These are phyloP conservation scores for Begonia fuchsioides DNA, from an alignment of 306 rosid species.

Conservation along the genomic window DNA sequence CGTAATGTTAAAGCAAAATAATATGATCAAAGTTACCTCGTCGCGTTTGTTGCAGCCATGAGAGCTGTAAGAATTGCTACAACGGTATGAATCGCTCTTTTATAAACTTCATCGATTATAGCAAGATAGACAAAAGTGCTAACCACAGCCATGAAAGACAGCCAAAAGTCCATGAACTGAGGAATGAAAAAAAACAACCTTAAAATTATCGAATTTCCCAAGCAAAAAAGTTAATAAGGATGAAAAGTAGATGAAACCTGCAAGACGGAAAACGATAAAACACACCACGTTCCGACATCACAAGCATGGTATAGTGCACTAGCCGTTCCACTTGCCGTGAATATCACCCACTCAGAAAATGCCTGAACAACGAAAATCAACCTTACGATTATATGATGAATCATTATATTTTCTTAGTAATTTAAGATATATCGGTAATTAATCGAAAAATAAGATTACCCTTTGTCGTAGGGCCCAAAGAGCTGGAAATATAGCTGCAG, in stretches of 20 bases:
- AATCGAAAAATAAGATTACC: slow-evolving; percentile 22
- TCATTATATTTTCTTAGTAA: no score
- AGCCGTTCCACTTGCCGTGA: slow-evolving; percentile 73
- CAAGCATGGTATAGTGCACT: slow-evolving; percentile 93
- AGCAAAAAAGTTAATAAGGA: neutral
- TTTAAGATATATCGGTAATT: no score
- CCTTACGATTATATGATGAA: slow-evolving; percentile 3
- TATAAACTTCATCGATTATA: slow-evolving; percentile 47
- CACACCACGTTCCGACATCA: slow-evolving; percentile 96
- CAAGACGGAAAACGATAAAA: slow-evolving; percentile 42
- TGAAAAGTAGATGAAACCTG: slow-evolving; percentile 40
- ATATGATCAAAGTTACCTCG: slow-evolving; percentile 36
- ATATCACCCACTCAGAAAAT: slow-evolving; percentile 73
- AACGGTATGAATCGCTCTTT: slow-evolving; percentile 75
- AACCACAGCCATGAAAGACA: slow-evolving; percentile 93
- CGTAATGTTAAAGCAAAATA: neutral
- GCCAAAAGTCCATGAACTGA: slow-evolving; percentile 98
- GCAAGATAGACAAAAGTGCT: slow-evolving; percentile 80
- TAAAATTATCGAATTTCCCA: slow-evolving; percentile 8
- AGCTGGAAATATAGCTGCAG: slow-evolving; percentile 81
- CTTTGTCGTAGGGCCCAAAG: slow-evolving; percentile 77
- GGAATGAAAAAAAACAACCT: neutral
- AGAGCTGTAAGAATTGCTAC: slow-evolving; percentile 87
- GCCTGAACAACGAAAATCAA: slow-evolving; percentile 44
- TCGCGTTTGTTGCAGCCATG: slow-evolving; percentile 69